Base-by-base conservation (phyloP, 768 basidiomycete genomes). In the Mycena pura region DNA sequence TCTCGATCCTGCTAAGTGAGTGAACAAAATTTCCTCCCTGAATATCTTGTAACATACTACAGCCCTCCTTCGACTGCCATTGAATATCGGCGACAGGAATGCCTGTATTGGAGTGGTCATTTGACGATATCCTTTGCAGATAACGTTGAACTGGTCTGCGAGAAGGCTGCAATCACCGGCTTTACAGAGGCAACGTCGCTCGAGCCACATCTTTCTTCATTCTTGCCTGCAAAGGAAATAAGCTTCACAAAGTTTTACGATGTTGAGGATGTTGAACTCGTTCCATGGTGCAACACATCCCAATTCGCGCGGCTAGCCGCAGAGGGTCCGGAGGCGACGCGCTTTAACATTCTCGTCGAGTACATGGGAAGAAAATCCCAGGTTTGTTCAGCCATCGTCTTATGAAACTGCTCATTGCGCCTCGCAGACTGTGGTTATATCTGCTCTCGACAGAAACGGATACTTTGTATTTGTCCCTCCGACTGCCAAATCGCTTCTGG, bases 281-380 rank as follows among this genome's bases (percentile, higher is more conserved):
- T 62, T 1, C 27, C 38, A 3, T 11, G 1, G 5, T 62, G 32
- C 55, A 17, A 45, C 14, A 8, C 44, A 14, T 55, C 51, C 11
- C 61, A 62, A 38, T 62, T 46, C 14, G 61, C 61, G 22, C 54
- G 49, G 4, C 54, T 62, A 21, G 9, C 13, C 6, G 48, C 49
- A 19, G 22, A 57, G 3, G 55, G 48, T 2, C 1, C 19, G 6
- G 54, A 51, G 5, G 43, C 13, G 3, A n/a, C n/a, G n/a, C n/a
- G n/a, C n/a, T n/a, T 62, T 19, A 2, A 32, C 2, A 41, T 52
- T 1, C 36, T 62, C n/a, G n/a, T 24, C 3, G 13, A 41, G 3
- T 62, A 51, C 19, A 31, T 62, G 55, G 5, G n/a, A 3, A 32
- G 25, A 6, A 57, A 56, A 25, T 21, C 19, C 3, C 40, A 45